Evolutionary conservation across 108 stramenopile genomes (phyloP), one percentile per base, ranked within the genome.

Genomic region (Skeletonema grethae): DNA sequence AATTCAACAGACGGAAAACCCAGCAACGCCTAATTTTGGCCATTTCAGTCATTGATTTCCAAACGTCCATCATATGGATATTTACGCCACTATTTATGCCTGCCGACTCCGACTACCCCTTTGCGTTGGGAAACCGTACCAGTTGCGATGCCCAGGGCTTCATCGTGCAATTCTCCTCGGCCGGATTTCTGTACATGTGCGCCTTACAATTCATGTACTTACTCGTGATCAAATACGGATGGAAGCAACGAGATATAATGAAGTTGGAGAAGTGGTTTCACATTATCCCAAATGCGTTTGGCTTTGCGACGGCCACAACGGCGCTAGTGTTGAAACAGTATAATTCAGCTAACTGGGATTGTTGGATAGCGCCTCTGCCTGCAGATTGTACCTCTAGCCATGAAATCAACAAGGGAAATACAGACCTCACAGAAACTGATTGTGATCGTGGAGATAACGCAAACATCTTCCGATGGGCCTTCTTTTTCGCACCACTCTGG

Each of bases 331-430:
- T 76, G 22, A 30, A 67, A 18, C 34, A 63, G 13, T 76, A 70
- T 61, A 76, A 76, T 63, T 60, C 75, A 7, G 69, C 65, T 7
- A 30, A 55, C 48, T 76, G 75, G 75, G 36, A 63, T 53, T 76
- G 75, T 67, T 70, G 75, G 75, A 76, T 76, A 24, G 68, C 75
- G 11, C 61, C 63, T 20, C 22, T 43, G 12, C 73, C 73, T 2
- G 28, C 12, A 8, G 35, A 67, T 58, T 74, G 73, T 39, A 67
- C 65, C 13, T 67, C 66, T 28, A 74, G 57, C 32, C 16, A 53
- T 57, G 53, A 72, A 62, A 20, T 72, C 29, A 72, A 50, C 30
- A 63, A 63, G 45, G 71, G 71, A 11, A 30, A 38, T 12, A 22
- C 70, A 18, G 59, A 61, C 11, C 60, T 70, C n/a, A 16, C 41